Evolutionary conservation across 805 yeast genomes (phyloP).

Genomic region (Candida taoyuanica): DNA sequence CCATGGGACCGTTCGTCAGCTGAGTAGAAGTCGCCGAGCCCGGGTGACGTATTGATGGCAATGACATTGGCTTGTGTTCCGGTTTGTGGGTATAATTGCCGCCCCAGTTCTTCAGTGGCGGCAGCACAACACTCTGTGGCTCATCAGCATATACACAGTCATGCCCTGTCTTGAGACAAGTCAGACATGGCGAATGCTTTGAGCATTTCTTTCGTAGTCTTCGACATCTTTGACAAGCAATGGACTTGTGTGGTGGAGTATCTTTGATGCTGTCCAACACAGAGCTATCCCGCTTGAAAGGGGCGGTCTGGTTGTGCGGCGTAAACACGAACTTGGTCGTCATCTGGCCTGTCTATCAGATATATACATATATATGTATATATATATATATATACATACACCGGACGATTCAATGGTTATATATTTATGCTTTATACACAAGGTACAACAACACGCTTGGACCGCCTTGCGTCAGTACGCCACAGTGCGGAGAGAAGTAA

Average conservation of each 20-base stretch:
- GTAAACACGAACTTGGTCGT: conserved; percentile 13
- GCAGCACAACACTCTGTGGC: conserved; percentile 24
- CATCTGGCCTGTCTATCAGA: too few species aligned
- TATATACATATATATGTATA: too few species aligned
- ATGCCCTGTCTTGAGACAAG: too few species aligned
- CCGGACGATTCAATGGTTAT: too few species aligned
- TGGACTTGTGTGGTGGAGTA: conserved; percentile 15
- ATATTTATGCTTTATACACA: too few species aligned
- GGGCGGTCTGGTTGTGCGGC: conserved; percentile 17
- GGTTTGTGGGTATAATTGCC: conserved; percentile 4
- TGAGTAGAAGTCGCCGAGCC: conserved; percentile 8
- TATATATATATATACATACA: too few species aligned
- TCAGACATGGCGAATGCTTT: conserved; percentile 47
- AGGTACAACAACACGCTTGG: too few species aligned
- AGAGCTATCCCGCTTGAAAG: conserved; percentile 5
- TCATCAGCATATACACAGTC: conserved; percentile 44
- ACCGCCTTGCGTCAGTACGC: too few species aligned
- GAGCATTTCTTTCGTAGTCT: conserved; percentile 44
- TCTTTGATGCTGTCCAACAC: conserved; percentile 4
- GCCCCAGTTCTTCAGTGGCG: conserved; percentile 8
- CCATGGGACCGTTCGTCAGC: conserved; percentile 3
- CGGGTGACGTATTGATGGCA: too few species aligned
- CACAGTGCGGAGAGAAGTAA: too few species aligned
- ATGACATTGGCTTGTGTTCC: too few species aligned
- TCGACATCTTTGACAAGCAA: conserved; percentile 28